Evolutionary conservation across 2,329 filamentous ascomycete species (phyloP), one percentile per base, ranked within the genome.

Genomic region (Rugonectria rugulosa): DNA sequence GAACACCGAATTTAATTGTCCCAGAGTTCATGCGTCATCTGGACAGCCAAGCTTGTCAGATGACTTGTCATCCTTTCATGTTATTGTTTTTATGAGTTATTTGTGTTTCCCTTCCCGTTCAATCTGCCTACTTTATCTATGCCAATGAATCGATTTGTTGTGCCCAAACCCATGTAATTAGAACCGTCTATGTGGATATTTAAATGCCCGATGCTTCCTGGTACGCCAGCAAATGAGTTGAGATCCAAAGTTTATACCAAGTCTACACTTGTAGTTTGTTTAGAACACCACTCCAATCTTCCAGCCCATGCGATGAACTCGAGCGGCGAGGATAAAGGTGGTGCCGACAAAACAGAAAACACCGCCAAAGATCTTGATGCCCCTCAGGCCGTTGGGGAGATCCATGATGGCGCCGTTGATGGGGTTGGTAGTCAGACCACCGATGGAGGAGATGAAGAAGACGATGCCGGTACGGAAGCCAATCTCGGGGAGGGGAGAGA

Each of bases 381-480:
- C 71, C 0, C 66, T 40, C 68, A 71, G 75, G 9, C 70, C 70
- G 5, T 65, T 52, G 0, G 67, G 59, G 2, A 34, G 55, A 1
- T 70, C 62, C 1, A 76, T 51, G 38, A 77, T 75, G 1, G 78
- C 77, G 0, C 84, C 84, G 2, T 76, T 81, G 61, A 87, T 85
- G 0, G 85, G 85, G 54, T 77, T 82, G 0, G 83, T 81, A 3
- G 81, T 80, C 20, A 89, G 70, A 2, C 83, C 84, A 0, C 80
- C 80, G 21, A 89, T 70, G 3, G 81, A 79, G 12, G 81, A 74
- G 15, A 83, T 69, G 3, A 80, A 79, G 66, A 87, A 88, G 10
- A 71, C 60, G 1, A 75, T 64, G 1, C 75, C 75, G 2, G 62
- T 74, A 1, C 70, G 67, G 59, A 71, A 69, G 2, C 68, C 69